Evolutionary conservation across 2,329 filamentous ascomycete genomes (phyloP).

Genomic region (Aspergillus fructus): DNA sequence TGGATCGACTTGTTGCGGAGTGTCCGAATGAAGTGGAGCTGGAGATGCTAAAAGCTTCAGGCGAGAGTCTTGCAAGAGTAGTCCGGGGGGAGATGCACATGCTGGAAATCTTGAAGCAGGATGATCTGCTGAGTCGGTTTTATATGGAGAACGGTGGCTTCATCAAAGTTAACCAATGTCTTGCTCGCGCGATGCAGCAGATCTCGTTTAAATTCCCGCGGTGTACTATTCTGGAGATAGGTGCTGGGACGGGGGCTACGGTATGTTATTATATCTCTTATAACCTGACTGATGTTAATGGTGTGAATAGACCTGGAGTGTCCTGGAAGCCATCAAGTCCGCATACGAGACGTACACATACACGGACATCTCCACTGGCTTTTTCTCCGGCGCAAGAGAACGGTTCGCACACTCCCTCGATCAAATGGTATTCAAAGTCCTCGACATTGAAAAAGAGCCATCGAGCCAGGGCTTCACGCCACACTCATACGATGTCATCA

Average conservation of each 20-base stretch:
- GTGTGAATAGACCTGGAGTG: background rate
- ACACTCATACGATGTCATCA: slow-evolving; percentile 27
- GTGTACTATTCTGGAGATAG: slow-evolving; percentile 36
- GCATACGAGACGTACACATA: slow-evolving; percentile 42
- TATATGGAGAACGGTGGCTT: background rate
- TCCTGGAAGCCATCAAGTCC: slow-evolving; percentile 30
- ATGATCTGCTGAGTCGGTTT: background rate
- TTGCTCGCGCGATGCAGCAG: background rate
- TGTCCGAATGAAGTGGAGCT: no score
- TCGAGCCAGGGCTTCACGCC: slow-evolving; percentile 35
- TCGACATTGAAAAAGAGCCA: slow-evolving; percentile 33
- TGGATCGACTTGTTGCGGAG: no score
- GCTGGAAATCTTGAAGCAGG: background rate
- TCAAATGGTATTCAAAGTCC: slow-evolving; percentile 30
- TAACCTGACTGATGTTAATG: no score
- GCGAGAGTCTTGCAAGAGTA: background rate
- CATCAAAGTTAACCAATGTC: background rate
- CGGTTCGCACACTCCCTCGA: slow-evolving; percentile 22
- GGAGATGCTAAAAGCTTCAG: no score
- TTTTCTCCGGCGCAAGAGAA: slow-evolving; percentile 39
- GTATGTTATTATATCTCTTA: slow-evolving; percentile 12
- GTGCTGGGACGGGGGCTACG: slow-evolving; percentile 43
- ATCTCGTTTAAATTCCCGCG: slow-evolving; percentile 31
- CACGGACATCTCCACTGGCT: slow-evolving; percentile 47
- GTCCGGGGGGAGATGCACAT: background rate